A percentile compares a stretch with the other conserved stretches of the same genome.
phyloP scores from a whole-genome alignment of 345 rosid genomes.

The Ailanthus altissimus region DNA sequence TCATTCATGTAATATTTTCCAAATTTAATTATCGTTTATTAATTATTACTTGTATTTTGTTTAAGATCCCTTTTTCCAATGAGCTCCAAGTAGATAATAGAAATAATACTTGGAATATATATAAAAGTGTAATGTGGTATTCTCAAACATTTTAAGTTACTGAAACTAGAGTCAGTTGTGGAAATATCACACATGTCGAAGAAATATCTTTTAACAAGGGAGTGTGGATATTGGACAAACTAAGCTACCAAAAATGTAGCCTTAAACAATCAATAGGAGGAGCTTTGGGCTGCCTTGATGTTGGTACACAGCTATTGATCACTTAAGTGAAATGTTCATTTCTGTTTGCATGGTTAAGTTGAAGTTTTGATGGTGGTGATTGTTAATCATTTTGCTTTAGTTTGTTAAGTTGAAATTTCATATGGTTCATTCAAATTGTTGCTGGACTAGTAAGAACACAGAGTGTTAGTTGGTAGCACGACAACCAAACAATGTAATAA shows the following conservation, averaged over 20 bases:
- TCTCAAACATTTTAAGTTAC: background rate
- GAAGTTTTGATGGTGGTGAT: background rate
- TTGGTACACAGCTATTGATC: background rate
- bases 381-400: background rate
- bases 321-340: background rate
- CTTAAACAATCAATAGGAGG: background rate
- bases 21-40: background rate
- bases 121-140: background rate
- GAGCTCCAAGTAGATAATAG: background rate
- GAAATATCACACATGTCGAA: background rate
- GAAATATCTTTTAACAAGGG: background rate
- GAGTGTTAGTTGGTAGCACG: background rate
- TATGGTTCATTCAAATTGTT: background rate
- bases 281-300: background rate
- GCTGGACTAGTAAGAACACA: background rate
- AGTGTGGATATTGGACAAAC: background rate
- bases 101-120: background rate
- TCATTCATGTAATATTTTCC: too few species aligned
- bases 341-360: background rate
- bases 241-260: background rate
- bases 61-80: background rate
- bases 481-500: background rate
- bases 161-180: background rate
- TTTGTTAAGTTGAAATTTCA: background rate
- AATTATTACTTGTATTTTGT: background rate